Conservation (phyloP, 2,329 filamentous ascomycete species). For the Metarhizium guizhouense region DNA sequence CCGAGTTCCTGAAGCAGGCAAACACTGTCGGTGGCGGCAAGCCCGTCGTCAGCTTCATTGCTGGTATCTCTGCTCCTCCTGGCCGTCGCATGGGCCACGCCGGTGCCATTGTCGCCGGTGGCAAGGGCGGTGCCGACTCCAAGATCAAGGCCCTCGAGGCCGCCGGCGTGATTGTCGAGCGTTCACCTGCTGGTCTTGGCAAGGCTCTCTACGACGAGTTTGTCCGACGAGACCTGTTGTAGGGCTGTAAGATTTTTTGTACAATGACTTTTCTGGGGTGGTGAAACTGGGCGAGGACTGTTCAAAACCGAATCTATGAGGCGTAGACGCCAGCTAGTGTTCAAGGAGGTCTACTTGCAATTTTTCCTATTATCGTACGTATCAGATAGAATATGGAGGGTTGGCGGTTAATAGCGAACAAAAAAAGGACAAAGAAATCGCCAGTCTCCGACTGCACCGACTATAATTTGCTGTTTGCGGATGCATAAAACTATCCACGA, state of each 20-base stretch:
- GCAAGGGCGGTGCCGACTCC: slow-evolving; percentile 95
- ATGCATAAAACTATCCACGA: neutral
- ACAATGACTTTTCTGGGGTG: neutral
- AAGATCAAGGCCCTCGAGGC: slow-evolving; percentile 93
- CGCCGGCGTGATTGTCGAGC: slow-evolving; percentile 92
- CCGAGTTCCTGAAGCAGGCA: slow-evolving; percentile 87
- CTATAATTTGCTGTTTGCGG: neutral
- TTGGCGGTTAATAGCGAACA: slow-evolving; percentile 2
- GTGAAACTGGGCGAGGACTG: neutral
- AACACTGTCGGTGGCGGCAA: slow-evolving; percentile 80
- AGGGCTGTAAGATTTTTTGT: slow-evolving; percentile 25
- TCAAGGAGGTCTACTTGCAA: slow-evolving; percentile 13
- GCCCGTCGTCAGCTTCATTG: slow-evolving; percentile 96
- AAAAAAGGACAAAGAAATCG: neutral
- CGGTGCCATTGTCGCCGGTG: slow-evolving; percentile 93
- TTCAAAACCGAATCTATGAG: slow-evolving; percentile 9
- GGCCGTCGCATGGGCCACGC: slow-evolving; percentile 98
- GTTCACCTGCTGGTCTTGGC: slow-evolving; percentile 82
- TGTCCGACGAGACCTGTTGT: slow-evolving; percentile 91
- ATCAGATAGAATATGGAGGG: slow-evolving; percentile 22
- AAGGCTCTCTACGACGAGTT: slow-evolving; percentile 94
- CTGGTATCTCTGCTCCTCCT: slow-evolving; percentile 93
- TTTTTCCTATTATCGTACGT: slow-evolving; percentile 20
- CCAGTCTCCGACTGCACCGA: neutral
- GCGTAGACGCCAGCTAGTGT: slow-evolving; percentile 15